Percentiles rank a stretch among this genome's conserved stretches.
Evolutionary conservation across 805 yeast genomes (phyloP).

Genomic region (Kodamaea jinghongensis): DNA sequence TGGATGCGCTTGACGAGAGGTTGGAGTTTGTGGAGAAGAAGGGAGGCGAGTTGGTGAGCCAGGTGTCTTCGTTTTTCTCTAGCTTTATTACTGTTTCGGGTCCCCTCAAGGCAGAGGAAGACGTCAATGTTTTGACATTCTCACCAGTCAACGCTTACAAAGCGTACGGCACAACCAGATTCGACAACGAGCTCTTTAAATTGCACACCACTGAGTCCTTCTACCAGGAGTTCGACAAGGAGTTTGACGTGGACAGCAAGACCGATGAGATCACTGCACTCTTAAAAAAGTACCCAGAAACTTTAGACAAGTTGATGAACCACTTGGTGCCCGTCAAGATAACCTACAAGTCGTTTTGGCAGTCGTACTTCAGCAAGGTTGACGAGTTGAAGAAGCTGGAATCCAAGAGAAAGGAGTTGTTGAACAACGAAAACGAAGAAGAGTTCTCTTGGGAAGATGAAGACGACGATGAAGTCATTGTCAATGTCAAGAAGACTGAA

Average conservation of each 20-base stretch:
- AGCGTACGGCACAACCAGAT: slow-evolving; percentile 37
- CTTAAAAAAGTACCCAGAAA: slow-evolving; percentile 44
- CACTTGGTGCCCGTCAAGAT: slow-evolving; percentile 64
- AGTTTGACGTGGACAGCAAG: slow-evolving; percentile 45
- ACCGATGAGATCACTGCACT: slow-evolving; percentile 51
- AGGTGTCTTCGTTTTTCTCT: slow-evolving; percentile 48
- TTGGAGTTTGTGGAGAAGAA: slow-evolving; percentile 70
- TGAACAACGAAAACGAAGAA: slow-evolving; percentile 50
- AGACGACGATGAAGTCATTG: slow-evolving; percentile 16
- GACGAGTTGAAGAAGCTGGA: slow-evolving; percentile 59
- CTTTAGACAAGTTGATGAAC: slow-evolving; percentile 55
- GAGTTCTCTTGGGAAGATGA: slow-evolving; percentile 51
- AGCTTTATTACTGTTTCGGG: slow-evolving; percentile 30
- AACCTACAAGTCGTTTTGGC: slow-evolving; percentile 69
- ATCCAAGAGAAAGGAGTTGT: slow-evolving; percentile 59
- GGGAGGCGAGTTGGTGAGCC: slow-evolving; percentile 59
- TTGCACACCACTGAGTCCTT: slow-evolving; percentile 33
- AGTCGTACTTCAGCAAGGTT: slow-evolving; percentile 57
- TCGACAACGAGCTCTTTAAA: slow-evolving; percentile 37
- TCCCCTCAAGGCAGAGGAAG: slow-evolving; percentile 8
- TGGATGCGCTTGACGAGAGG: slow-evolving; percentile 64
- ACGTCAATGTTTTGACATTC: slow-evolving; percentile 17
- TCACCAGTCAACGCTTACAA: slow-evolving; percentile 15
- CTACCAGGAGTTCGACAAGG: slow-evolving; percentile 19
- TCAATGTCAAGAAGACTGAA: slow-evolving; percentile 6